phyloP scores from a whole-genome alignment of 192 early-diverging fungal genomes.

The Rhizoclosmatium sp. region DNA sequence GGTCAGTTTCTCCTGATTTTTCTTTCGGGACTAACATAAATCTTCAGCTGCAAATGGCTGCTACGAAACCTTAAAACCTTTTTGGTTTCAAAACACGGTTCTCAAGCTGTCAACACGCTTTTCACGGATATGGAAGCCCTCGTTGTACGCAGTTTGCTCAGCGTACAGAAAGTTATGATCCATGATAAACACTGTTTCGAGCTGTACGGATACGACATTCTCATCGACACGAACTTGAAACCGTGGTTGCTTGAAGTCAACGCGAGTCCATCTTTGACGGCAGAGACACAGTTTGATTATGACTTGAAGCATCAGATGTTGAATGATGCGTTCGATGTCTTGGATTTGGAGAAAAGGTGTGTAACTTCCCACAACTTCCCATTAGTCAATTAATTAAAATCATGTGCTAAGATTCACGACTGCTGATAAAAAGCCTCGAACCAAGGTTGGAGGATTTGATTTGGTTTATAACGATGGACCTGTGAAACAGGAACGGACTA shows the following conservation, averaged over 20 bases:
- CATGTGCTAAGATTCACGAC: constrained; percentile 22
- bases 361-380: background rate
- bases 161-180: constrained; percentile 74
- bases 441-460: constrained; percentile 67
- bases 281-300: constrained; percentile 72
- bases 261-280: constrained; percentile 64
- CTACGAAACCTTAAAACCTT: constrained; percentile 63
- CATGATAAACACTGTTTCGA: constrained; percentile 76
- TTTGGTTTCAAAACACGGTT: constrained; percentile 61
- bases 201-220: constrained; percentile 70
- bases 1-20: constrained; percentile 27
- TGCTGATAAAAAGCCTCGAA: constrained; percentile 46
- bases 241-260: constrained; percentile 73
- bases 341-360: constrained; percentile 62
- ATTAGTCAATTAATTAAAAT: background rate
- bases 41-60: constrained; percentile 60
- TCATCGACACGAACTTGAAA: constrained; percentile 65
- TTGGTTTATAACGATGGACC: constrained; percentile 73
- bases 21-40: background rate
- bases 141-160: constrained; percentile 64
- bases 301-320: constrained; percentile 68
- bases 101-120: constrained; percentile 52
- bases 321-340: constrained; percentile 66
- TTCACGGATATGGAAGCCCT: constrained; percentile 72
- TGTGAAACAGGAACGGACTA: constrained; percentile 63